phyloP scores from a whole-genome alignment of 73 alveolate species.

The Symbiodinium pilosum region DNA sequence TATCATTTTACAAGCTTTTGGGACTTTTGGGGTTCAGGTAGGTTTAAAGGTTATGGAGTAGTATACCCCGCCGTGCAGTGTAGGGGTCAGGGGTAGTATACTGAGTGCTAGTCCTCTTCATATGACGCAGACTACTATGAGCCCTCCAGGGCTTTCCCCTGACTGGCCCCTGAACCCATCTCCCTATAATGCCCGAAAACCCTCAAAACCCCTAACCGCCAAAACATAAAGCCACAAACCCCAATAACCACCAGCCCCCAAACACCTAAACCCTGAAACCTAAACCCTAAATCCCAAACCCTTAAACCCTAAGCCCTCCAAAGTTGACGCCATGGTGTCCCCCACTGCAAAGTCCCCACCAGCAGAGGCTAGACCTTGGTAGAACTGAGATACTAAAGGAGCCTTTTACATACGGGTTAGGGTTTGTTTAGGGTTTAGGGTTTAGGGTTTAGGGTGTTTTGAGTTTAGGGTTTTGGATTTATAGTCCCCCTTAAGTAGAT shows the following conservation, averaged over 20 bases:
- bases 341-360: slow-evolving; percentile 84
- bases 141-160: too few relatives aligned
- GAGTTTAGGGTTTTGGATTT: not conserved
- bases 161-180: too few relatives aligned
- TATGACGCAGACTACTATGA: too few relatives aligned
- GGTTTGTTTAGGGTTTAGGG: not conserved
- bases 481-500: too few relatives aligned
- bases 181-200: too few relatives aligned
- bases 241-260: too few relatives aligned
- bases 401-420: not conserved
- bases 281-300: not conserved
- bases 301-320: not conserved
- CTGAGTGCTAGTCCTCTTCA: too few relatives aligned
- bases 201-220: not conserved
- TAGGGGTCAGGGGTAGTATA: too few relatives aligned
- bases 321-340: not conserved
- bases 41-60: too few relatives aligned
- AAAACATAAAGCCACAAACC: not conserved
- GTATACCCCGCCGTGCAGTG: too few relatives aligned
- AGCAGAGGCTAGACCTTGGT: slow-evolving; percentile 39
- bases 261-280: not conserved
- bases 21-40: too few relatives aligned
- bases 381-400: not conserved
- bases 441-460: not conserved
- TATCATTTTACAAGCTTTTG: too few relatives aligned